Evolutionary conservation across 441 rosid species (phyloP).

Genomic region (Eutrema salsugineum): DNA sequence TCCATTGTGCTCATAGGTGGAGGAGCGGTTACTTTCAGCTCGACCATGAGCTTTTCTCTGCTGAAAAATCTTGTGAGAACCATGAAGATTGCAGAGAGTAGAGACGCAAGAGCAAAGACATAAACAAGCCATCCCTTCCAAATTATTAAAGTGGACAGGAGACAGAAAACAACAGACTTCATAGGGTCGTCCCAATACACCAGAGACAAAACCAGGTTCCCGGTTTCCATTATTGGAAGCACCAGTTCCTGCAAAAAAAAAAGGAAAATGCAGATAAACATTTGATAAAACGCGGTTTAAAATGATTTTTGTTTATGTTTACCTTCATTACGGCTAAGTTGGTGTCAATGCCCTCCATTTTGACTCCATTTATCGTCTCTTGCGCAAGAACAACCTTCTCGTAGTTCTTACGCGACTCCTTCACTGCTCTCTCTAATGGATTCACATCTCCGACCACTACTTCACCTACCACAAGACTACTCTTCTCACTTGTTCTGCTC

Average conservation of each 20-base stretch:
- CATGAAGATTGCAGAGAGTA: slow-evolving; percentile 60
- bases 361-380: slow-evolving; percentile 79
- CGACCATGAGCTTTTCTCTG: slow-evolving; percentile 46
- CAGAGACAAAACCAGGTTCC: slow-evolving; percentile 54
- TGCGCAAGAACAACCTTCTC: slow-evolving; percentile 67
- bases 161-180: slow-evolving; percentile 72
- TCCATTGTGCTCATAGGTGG: slow-evolving; percentile 84
- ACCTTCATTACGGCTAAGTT: slow-evolving; percentile 97
- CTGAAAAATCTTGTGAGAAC: slow-evolving; percentile 45
- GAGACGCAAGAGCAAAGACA: slow-evolving; percentile 38
- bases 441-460: slow-evolving; percentile 78
- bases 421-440: slow-evolving; percentile 69
- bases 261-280: neutral
- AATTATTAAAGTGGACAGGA: slow-evolving; percentile 49
- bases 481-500: slow-evolving; percentile 39
- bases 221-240: slow-evolving; percentile 59
- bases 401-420: slow-evolving; percentile 67
- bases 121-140: slow-evolving; percentile 79
- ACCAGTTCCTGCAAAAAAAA: slow-evolving; percentile 65
- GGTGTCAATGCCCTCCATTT: slow-evolving; percentile 88
- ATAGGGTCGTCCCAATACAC: slow-evolving; percentile 67
- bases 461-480: slow-evolving; percentile 62
- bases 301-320: neutral
- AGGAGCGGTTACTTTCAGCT: slow-evolving; percentile 69
- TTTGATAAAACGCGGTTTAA: neutral